These are phyloP conservation scores for Phytophthora agathidicida DNA, from an alignment of 352 stramenopile species.

Conservation along the genomic window DNA sequence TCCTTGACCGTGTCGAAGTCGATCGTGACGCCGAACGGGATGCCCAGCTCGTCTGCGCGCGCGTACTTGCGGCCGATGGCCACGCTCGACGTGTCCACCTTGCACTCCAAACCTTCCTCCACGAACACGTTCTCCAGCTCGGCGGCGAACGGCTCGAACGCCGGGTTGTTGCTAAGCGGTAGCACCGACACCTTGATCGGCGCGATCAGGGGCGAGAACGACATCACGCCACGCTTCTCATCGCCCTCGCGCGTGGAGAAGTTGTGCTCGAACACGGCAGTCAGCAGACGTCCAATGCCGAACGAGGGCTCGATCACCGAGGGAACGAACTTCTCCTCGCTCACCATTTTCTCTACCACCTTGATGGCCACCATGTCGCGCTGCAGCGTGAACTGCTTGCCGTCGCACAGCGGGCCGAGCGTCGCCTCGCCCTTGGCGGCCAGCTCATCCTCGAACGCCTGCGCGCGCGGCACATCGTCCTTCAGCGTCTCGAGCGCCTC, in stretches of 20 bases:
- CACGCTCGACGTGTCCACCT: slow-evolving; percentile 95
- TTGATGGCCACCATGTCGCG: slow-evolving; percentile 96
- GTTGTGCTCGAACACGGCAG: slow-evolving; percentile 98
- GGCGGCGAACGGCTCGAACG: slow-evolving; percentile 82
- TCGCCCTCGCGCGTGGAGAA: slow-evolving; percentile 97
- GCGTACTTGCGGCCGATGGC: slow-evolving; percentile 97
- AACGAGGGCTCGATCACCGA: slow-evolving; percentile 99
- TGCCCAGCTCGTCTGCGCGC: slow-evolving; percentile 97
- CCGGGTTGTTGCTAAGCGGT: slow-evolving; percentile 89
- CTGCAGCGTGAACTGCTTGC: slow-evolving; percentile 92
- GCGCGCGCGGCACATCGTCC: slow-evolving; percentile 86
- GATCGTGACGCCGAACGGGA: slow-evolving; percentile 98
- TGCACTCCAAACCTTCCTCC: slow-evolving; percentile 81
- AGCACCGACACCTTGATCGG: slow-evolving; percentile 99
- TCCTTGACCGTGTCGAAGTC: slow-evolving; percentile 97
- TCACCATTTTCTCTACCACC: slow-evolving; percentile 95
- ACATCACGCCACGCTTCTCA: slow-evolving; percentile 98
- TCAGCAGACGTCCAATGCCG: slow-evolving; percentile 98
- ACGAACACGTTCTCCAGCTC: slow-evolving; percentile 81
- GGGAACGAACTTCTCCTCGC: slow-evolving; percentile 98
- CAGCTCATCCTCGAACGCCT: slow-evolving; percentile 93
- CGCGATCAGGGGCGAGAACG: slow-evolving; percentile 96
- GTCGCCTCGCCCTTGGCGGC: slow-evolving; percentile 88
- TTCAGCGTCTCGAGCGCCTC: slow-evolving; percentile 84
- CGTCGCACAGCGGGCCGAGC: slow-evolving; percentile 88